Base-by-base conservation (phyloP, 805 yeast species). In the Danielia reshetovae region DNA sequence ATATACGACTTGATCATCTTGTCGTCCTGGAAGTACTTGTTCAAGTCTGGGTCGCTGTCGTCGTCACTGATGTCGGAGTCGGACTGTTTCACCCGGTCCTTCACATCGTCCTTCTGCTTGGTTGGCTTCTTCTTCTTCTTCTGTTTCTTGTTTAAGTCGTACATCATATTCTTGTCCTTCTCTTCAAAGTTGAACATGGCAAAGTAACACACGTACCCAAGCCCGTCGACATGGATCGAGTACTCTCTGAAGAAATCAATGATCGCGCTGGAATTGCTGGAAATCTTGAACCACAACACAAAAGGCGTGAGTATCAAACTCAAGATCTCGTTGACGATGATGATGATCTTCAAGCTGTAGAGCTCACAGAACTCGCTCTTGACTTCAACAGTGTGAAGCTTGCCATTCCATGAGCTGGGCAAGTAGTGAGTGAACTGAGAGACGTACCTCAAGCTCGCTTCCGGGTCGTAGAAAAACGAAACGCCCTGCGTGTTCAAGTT, bases 1-100 rank as follows among this genome's bases (percentile, higher is more conserved):
- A 89, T 66, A 55, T 87, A 89, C 1, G 96, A 86, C 49, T 86
- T 86, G 61, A 86, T 77, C 96, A 90, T 89, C 55, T 90, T 89
- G 42, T 81, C 88, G 49, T 88, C 93, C 37, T 76, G 77, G 37
- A 69, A 68, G 42, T 72, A 70, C 27, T 55, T 54, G 19, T 68
- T 62, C 14, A 54, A 45, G 12, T 53, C 54, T 38, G 43, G 38
- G n/a, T 46, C 51, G 15, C 40, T 30, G 11, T 40, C 46, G 1
- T 46, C 56, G 13, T 47, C 51, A 17, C 48, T 44, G 1, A 48
- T 34, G 9, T 51, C 53, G 4, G 43, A 27, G 21, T 46, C 46
- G 9, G 42, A 34, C 3, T 37, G 44, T 18, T 40, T 49, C 15
- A 38, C 30, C 25, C 44, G 46, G 17, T 39, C 38, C 27, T 48